Evolutionary conservation across 148 eudicot species (phyloP), one percentile per base, ranked within the genome.

Genomic region (Gaultheria prostrata): DNA sequence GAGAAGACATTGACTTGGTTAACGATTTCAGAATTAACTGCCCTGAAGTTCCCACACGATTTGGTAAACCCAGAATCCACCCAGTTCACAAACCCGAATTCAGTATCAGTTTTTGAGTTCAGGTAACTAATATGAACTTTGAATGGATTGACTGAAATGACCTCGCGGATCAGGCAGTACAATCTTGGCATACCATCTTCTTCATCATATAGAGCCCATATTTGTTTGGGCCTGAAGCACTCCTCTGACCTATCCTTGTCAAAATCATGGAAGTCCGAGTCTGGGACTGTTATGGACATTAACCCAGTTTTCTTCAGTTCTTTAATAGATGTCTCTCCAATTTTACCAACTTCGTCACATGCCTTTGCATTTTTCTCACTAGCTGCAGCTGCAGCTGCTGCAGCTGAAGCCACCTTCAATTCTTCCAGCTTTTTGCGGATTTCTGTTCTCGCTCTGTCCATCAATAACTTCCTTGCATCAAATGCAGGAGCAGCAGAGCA

Each of bases 151-250:
- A 89, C 85, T 0, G 99, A 97, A 77, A 97, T 86, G 50, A 97
- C 86, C 82, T 92, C 90, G 30, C 98, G 98, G 73, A 97, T 93
- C 56, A 97, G 88, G 89, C 99, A 97, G 81, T 97, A 97, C 83
- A 97, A 89, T 67, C 99, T 93, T 76, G 99, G 99, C 99, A 97
- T 97, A 21, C 99, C 99, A 63, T 97, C 99, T 86, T 97, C 99
- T 90, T 97, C 99, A 84, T 97, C 99, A 65, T 97, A 97, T 80
- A 97, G 73, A 53, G 99, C 99, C 99, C 99, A 97, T 87, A 97
- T 95, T 88, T 97, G 99, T 91, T 93, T 97, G 35, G 98, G 95
- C 84, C 92, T 91, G 89, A 97, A 95, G 85, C 97, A 93, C 50
- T 92, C 98, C 85, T 97, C 99, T 77, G 98, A 87, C 77, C 98